phyloP scores from a whole-genome alignment of 2,329 filamentous ascomycete genomes.

The Trichoderma koningiopsis region DNA sequence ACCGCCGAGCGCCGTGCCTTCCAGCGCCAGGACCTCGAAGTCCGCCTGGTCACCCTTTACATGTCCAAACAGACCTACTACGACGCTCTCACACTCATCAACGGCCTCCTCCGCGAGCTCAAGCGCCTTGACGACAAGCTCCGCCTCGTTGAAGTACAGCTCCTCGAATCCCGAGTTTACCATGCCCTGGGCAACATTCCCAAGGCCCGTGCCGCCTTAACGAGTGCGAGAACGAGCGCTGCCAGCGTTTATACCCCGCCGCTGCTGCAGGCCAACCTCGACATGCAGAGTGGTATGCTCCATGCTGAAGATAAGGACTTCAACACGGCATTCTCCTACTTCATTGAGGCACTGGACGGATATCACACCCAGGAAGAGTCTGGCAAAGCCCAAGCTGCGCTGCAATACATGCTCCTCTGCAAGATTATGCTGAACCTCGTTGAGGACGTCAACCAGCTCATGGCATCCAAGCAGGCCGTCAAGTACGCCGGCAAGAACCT shows the following conservation, averaged over 20 bases:
- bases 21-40: slow-evolving; percentile 96
- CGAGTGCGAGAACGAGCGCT: slow-evolving; percentile 89
- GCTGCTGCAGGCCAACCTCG: slow-evolving; percentile 89
- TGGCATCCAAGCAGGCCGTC: slow-evolving; percentile 94
- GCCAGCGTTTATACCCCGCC: slow-evolving; percentile 97
- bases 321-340: slow-evolving; percentile 98
- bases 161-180: slow-evolving; percentile 95
- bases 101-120: slow-evolving; percentile 90
- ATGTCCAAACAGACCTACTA: slow-evolving; percentile 99
- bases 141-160: slow-evolving; percentile 94
- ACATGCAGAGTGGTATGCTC: slow-evolving; percentile 99
- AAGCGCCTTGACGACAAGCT: slow-evolving; percentile 99
- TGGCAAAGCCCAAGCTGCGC: slow-evolving; percentile 86
- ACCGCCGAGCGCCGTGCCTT: slow-evolving; percentile 92
- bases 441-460: slow-evolving; percentile 93
- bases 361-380: slow-evolving; percentile 92
- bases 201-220: slow-evolving; percentile 93
- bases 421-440: slow-evolving; percentile 99
- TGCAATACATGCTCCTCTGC: slow-evolving; percentile 99
- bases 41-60: slow-evolving; percentile 87
- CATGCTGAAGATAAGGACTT: slow-evolving; percentile 99
- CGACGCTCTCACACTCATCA: slow-evolving; percentile 94
- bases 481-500: slow-evolving; percentile 95
- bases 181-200: slow-evolving; percentile 95
- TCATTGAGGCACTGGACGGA: slow-evolving; percentile 97